phyloP scores from a whole-genome alignment of 1,284 basidiomycete species.

The Papiliotrema flavescens region DNA sequence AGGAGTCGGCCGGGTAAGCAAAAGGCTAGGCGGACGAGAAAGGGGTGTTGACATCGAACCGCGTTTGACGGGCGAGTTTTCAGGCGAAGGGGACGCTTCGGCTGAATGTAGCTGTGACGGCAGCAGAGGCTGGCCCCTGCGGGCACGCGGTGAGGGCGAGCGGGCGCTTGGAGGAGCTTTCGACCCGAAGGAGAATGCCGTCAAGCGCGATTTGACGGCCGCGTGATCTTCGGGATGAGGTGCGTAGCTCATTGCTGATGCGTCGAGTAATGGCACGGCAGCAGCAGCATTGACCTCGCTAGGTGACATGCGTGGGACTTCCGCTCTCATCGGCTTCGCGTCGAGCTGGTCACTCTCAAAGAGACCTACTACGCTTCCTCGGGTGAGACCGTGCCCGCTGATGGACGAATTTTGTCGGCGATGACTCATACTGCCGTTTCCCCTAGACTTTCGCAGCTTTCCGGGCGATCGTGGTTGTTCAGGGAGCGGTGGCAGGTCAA shows the following conservation, averaged over 20 bases:
- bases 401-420: conserved; percentile 6
- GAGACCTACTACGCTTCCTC: conserved; percentile 5
- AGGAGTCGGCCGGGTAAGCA: conserved; percentile 31
- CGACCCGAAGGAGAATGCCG: conserved; percentile 38
- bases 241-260: background rate
- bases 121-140: conserved; percentile 6
- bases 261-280: conserved; percentile 26
- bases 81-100: conserved; percentile 1
- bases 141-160: conserved; percentile 11
- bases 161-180: conserved; percentile 18
- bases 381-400: background rate
- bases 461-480: conserved; percentile 1
- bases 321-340: background rate
- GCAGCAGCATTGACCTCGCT: conserved; percentile 32
- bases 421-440: conserved; percentile 15
- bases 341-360: conserved; percentile 3
- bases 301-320: background rate
- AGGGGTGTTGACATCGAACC: conserved; percentile 11
- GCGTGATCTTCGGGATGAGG: conserved; percentile 9
- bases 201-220: conserved; percentile 20
- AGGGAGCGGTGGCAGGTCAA: background rate
- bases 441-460: conserved; percentile 9
- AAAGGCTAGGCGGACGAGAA: conserved; percentile 28
- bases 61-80: background rate
- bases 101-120: conserved; percentile 9